Base-by-base conservation (phyloP, 2,329 filamentous ascomycete species). In the Sphaceloma murrayae region DNA sequence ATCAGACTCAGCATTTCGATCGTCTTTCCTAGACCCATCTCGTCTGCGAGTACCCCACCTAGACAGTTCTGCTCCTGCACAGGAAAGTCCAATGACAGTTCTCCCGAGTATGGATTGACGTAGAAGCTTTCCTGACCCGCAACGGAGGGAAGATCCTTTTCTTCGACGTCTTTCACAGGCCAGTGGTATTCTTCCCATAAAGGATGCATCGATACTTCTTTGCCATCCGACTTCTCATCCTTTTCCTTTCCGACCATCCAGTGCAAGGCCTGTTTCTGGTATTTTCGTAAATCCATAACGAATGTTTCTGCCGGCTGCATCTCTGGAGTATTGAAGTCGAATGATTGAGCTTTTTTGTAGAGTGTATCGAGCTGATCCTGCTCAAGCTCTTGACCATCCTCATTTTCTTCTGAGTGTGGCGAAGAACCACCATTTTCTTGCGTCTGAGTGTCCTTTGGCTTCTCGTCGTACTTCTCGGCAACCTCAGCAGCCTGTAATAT, bases 231-330 rank as follows among this genome's bases (percentile, higher is more conserved):
- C 52, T 78, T 80, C 49, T 83, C 74, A 51, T 93, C 78, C 54
- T 79, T 89, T 60, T 98, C 91, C 60, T 96, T 96, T 3, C 80
- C 74, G 51, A 96, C 72, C 87, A 98, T 95, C 91, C 91, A 98
- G 58, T 95, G 72, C 4, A 98, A 66, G 1, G 91, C 87, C 62
- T 98, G 91, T 57, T 87, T 94, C 60, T 98, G 91, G 54, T 98
- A 98, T 42, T 85, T 86, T 2, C 91, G 79, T 19, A 98, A 69
- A 27, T 79, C 72, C 78, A 98, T 80, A 4, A 73, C 72, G 61
- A 98, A 98, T 0, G 79, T 85, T 6, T 80, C 72, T 4, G 83
- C 78, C 7, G 91, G 89, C 54, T 94, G 82, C 7, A 85, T 80
- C 60, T 86, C 80, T 2, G 88, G 88, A 0, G 88, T 95, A 58